Conservation (phyloP, 179 eudicot genomes). For the Beta corolliflora region DNA sequence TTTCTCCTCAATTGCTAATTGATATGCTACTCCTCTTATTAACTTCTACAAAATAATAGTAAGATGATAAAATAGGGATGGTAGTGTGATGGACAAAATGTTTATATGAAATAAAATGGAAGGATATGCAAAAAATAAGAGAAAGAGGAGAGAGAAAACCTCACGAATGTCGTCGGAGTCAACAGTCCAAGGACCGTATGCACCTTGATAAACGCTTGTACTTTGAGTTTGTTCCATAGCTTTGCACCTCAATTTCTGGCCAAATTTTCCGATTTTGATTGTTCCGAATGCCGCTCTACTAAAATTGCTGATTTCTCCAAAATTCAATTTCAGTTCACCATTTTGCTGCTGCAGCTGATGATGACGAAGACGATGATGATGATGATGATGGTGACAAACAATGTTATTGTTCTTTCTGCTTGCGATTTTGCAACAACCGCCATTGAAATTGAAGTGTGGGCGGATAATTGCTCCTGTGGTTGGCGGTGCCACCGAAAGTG, state of each 20-base stretch:
- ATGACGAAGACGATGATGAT: neutral
- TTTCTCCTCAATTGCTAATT: too few relatives aligned
- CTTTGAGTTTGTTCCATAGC: slow-evolving; percentile 26
- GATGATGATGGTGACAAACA: neutral
- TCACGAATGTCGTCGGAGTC: slow-evolving; percentile 75
- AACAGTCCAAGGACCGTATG: slow-evolving; percentile 83
- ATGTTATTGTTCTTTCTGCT: too few relatives aligned
- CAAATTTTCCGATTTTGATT: neutral
- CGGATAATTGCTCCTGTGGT: neutral
- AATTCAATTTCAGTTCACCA: neutral
- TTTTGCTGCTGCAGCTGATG: neutral
- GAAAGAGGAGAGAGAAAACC: slow-evolving; percentile 33
- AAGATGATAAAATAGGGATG: too few relatives aligned
- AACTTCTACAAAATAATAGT: too few relatives aligned
- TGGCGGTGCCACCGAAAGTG: neutral
- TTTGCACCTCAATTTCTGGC: slow-evolving; percentile 15
- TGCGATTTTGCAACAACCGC: neutral
- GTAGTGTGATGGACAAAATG: too few relatives aligned
- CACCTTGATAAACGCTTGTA: slow-evolving; percentile 48
- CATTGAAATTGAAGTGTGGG: too few relatives aligned
- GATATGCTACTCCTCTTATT: too few relatives aligned
- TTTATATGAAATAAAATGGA: too few relatives aligned
- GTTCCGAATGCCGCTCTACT: neutral
- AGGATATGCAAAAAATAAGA: neutral
- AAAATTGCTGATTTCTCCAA: neutral